Base-by-base conservation (phyloP, 805 yeast species). In the Starmerella apicola region DNA sequence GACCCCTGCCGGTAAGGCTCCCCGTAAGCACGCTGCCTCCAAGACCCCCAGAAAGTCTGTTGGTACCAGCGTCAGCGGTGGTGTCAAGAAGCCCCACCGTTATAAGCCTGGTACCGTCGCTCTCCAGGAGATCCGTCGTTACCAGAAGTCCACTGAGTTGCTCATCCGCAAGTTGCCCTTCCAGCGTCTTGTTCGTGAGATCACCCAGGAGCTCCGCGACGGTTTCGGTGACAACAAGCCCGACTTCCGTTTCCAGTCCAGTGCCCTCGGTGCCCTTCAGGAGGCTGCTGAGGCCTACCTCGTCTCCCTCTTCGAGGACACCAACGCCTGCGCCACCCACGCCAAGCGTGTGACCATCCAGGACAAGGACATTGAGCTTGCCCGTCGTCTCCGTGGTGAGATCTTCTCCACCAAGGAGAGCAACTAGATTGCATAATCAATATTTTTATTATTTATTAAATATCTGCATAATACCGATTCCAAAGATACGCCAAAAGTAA, bases 91-190 rank as follows among this genome's bases (percentile, higher is more conserved):
- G 71, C 85, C 86, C 51, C 91, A 79, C 75, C 78, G 93, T 76
- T 81, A 81, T 71, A 81, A 81, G 82, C 93, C 93, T 62, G 93
- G 93, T 78, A 80, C 88, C 60, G 88, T 80, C 61, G 93, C 93
- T 58, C 78, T 81, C 63, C 78, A 88, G 75, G 91, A 81, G 70
- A 81, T 81, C 63, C 78, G 91, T 74, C 78, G 86, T 70, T 81
- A 81, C 75, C 93, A 81, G 70, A 81, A 81, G 70, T 76, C 86
- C 39, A 81, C 91, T 55, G 91, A 81, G 66, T 71, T 81, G 39
- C 71, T 81, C 63, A 79, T 81, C 67, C 79, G 91, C 73, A 81
- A 81, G 71, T 75, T 81, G 55, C 93, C 93, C 38, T 81, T 81
- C 81, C 91, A 81, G 70, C 78, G 93, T 70, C 73, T 81, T 60